These are phyloP conservation scores for Botryosphaeria dothidea DNA, from an alignment of 2,329 filamentous ascomycete genomes.

Conservation along the genomic window DNA sequence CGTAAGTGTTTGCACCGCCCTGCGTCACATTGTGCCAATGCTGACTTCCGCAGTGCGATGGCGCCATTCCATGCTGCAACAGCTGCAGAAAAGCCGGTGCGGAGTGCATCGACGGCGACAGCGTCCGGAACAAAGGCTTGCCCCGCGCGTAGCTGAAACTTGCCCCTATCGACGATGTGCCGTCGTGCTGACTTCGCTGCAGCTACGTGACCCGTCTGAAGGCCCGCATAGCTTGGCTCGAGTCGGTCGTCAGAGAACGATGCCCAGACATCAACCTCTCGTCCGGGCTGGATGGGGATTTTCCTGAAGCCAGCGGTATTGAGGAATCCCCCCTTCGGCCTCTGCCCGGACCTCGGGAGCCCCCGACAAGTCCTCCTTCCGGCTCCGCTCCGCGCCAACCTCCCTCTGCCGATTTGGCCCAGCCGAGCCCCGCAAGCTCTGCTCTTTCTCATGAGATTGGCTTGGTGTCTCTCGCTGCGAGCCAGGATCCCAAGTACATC, in stretches of 20 bases:
- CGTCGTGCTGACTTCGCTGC: not conserved
- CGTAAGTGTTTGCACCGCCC: slow-evolving; percentile 10
- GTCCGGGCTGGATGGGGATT: too few species aligned
- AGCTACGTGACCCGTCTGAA: slow-evolving; percentile 13
- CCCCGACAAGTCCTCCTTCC: not conserved
- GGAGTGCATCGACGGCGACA: slow-evolving; percentile 23
- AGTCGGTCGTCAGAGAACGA: slow-evolving; percentile 22
- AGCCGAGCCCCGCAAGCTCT: not conserved
- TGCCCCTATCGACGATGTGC: too few species aligned
- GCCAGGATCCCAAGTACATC: slow-evolving; percentile 53
- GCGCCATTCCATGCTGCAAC: slow-evolving; percentile 20
- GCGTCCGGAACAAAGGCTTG: slow-evolving; percentile 17
- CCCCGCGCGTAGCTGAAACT: not conserved
- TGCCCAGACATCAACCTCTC: slow-evolving; percentile 21
- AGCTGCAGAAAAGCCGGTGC: slow-evolving; percentile 22
- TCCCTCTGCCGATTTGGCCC: not conserved
- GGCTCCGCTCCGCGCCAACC: not conserved
- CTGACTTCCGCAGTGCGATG: slow-evolving; percentile 21
- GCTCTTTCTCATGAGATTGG: slow-evolving; percentile 54
- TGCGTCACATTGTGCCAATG: not conserved
- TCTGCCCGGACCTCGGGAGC: too few species aligned
- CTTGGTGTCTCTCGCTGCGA: slow-evolving; percentile 52
- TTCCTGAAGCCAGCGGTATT: too few species aligned
- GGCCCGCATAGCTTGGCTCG: slow-evolving; percentile 22
- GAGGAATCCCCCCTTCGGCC: too few species aligned